Conservation (phyloP, 352 stramenopile genomes). For the Phytophthora multivora region DNA sequence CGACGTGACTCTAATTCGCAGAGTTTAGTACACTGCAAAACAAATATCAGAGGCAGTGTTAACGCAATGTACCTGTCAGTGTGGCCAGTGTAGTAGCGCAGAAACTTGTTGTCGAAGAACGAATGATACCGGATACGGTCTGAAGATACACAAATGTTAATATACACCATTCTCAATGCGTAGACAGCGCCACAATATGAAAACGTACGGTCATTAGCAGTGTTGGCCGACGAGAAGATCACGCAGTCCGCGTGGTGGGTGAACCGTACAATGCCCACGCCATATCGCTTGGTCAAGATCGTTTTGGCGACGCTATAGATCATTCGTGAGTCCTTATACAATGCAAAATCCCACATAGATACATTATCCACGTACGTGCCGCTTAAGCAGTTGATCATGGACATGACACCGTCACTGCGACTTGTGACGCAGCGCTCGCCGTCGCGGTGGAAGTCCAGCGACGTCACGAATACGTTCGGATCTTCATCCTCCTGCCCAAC, state of each 20-base stretch:
- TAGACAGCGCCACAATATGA: not conserved
- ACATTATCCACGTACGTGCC: slow-evolving; percentile 61
- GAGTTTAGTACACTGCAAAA: not conserved
- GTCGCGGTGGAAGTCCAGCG: slow-evolving; percentile 82
- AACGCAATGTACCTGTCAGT: slow-evolving; percentile 51
- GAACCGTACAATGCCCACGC: slow-evolving; percentile 77
- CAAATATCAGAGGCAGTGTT: not conserved
- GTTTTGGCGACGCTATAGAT: slow-evolving; percentile 75
- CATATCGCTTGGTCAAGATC: slow-evolving; percentile 86
- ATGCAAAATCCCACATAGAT: not conserved
- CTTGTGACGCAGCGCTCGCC: slow-evolving; percentile 79
- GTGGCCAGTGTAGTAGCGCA: slow-evolving; percentile 87
- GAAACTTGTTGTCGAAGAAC: slow-evolving; percentile 90
- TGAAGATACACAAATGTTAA: slow-evolving; percentile 23
- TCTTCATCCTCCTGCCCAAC: slow-evolving; percentile 61
- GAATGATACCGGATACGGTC: slow-evolving; percentile 89
- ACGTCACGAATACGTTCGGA: slow-evolving; percentile 57
- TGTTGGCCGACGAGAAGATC: slow-evolving; percentile 84
- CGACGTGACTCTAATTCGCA: slow-evolving; percentile 65
- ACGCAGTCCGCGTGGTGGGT: slow-evolving; percentile 87
- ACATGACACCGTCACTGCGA: slow-evolving; percentile 79
- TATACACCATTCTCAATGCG: not conserved
- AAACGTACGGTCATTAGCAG: slow-evolving; percentile 67
- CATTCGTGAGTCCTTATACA: slow-evolving; percentile 1
- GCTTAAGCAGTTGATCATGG: slow-evolving; percentile 82